Evolutionary conservation across 495 filamentous ascomycete genomes (phyloP).

Genomic region (Choiromyces venosus): DNA sequence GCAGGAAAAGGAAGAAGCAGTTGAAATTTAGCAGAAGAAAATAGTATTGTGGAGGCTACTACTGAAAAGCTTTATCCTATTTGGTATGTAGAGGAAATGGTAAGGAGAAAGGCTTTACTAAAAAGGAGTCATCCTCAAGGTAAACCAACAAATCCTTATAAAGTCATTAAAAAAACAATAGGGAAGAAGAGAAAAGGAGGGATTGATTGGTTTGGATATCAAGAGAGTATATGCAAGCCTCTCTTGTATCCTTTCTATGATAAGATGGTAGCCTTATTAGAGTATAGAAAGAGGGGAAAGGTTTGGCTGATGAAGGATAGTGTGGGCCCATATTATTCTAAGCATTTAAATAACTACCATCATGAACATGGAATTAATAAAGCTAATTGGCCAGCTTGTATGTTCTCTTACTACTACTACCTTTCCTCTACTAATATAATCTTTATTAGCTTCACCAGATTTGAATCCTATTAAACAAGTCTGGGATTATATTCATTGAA

Average conservation of each 20-base stretch:
- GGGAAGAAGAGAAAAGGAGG: not conserved
- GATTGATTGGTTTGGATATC: constrained; percentile 9
- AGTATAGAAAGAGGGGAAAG: not conserved
- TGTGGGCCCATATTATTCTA: not conserved
- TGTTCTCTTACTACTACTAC: no score
- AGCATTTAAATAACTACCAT: not conserved
- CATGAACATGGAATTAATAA: constrained; percentile 1
- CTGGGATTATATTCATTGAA: constrained; percentile 7
- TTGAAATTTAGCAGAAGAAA: no score
- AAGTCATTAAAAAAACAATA: not conserved
- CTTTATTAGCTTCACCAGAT: constrained; percentile 6
- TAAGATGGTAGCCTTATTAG: constrained; percentile 4
- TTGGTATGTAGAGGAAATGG: no score
- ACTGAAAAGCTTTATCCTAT: no score
- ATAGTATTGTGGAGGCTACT: no score
- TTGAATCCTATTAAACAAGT: constrained; percentile 3
- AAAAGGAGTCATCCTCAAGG: no score
- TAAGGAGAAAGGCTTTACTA: not conserved
- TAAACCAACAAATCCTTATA: not conserved
- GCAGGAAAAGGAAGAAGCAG: no score
- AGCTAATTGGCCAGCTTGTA: no score
- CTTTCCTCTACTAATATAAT: no score
- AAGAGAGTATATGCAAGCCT: not conserved
- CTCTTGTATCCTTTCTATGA: constrained; percentile 12
- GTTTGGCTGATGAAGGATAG: constrained; percentile 9